Evolutionary conservation across 78 protist species (phyloP).

Genomic region (Guillardia theta): DNA sequence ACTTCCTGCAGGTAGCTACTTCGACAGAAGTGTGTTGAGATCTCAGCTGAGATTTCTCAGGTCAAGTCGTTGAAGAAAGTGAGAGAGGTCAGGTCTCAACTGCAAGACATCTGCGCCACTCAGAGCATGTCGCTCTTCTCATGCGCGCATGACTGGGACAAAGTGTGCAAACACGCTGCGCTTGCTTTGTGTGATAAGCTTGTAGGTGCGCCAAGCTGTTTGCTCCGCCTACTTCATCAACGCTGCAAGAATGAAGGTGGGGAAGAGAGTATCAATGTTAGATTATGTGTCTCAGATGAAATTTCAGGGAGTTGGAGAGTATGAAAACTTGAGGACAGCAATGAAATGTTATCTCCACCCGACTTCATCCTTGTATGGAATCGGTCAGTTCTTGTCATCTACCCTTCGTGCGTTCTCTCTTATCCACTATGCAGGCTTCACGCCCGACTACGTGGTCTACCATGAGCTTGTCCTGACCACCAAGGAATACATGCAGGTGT

Average conservation of each 20-base stretch:
- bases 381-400: constrained; percentile 95
- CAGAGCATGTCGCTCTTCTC: constrained; percentile 43
- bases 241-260: constrained; percentile 69
- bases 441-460: constrained; percentile 97
- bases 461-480: constrained; percentile 97
- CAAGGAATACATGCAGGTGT: constrained; percentile 58
- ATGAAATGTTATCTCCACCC: constrained; percentile 96
- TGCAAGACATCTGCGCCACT: constrained; percentile 77
- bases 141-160: not conserved
- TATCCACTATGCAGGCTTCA: constrained; percentile 83
- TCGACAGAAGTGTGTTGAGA: too few species aligned
- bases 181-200: constrained; percentile 70
- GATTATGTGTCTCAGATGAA: not conserved
- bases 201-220: constrained; percentile 89
- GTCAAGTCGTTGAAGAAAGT: not conserved
- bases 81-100: constrained; percentile 89
- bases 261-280: constrained; percentile 55
- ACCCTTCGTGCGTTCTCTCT: constrained; percentile 93
- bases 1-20: constrained; percentile 90
- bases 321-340: constrained; percentile 90
- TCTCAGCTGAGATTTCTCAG: not conserved
- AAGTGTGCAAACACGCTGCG: not conserved
- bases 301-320: not conserved
- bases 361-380: constrained; percentile 75
- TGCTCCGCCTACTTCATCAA: constrained; percentile 88